These are phyloP conservation scores for Debaryomyces singareniensis DNA, from an alignment of 1,139 yeast species.

Conservation along the genomic window DNA sequence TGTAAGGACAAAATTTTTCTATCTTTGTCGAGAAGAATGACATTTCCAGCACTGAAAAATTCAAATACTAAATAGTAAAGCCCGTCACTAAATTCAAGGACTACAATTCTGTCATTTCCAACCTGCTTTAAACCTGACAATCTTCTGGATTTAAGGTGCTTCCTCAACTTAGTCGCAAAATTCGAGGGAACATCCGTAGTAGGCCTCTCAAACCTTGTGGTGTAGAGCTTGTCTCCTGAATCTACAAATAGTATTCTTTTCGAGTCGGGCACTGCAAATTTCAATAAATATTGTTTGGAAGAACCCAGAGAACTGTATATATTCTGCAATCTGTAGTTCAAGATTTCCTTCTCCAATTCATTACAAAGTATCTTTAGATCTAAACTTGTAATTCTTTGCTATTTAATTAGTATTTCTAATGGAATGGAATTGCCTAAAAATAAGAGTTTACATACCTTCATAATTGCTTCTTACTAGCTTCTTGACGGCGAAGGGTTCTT, in stretches of 20 bases:
- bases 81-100: constrained; percentile 78
- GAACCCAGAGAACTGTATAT: constrained; percentile 77
- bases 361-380: constrained; percentile 68
- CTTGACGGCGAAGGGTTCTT: constrained; percentile 2
- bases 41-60: constrained; percentile 92
- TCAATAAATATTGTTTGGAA: constrained; percentile 67
- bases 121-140: constrained; percentile 69
- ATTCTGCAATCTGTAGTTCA: constrained; percentile 72
- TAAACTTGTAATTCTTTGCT: constrained; percentile 84
- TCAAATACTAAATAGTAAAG: constrained; percentile 74
- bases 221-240: constrained; percentile 77
- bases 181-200: constrained; percentile 78
- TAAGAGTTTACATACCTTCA: constrained; percentile 1
- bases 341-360: constrained; percentile 54
- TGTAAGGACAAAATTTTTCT: constrained; percentile 66
- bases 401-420: constrained; percentile 9
- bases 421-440: neutral
- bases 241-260: constrained; percentile 73
- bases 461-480: too few relatives aligned
- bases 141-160: constrained; percentile 77
- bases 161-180: constrained; percentile 79
- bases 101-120: constrained; percentile 72
- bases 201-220: constrained; percentile 75
- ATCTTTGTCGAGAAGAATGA: constrained; percentile 66
- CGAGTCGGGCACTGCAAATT: constrained; percentile 79